These are phyloP conservation scores for Ophiosphaerella herpotricha DNA, from an alignment of 2,329 filamentous ascomycete genomes.

Conservation along the genomic window DNA sequence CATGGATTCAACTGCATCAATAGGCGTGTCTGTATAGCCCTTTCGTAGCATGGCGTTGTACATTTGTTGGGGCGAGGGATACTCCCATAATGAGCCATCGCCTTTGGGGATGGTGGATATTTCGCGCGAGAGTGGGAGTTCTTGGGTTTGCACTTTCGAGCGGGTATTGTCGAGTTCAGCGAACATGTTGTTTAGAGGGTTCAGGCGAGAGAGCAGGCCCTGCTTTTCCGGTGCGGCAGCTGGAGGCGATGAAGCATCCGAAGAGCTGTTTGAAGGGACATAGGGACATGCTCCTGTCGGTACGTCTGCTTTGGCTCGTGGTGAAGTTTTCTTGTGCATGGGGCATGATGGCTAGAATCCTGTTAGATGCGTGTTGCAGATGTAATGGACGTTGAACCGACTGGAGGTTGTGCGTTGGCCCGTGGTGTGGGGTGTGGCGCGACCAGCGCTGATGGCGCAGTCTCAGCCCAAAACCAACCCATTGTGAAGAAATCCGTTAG, in stretches of 20 bases:
- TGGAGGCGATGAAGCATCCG: slow-evolving; percentile 38
- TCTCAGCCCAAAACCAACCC: slow-evolving; percentile 75
- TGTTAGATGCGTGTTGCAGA: slow-evolving; percentile 24
- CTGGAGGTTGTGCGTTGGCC: slow-evolving; percentile 59
- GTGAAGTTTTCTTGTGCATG: slow-evolving; percentile 62
- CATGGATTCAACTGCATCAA: slow-evolving; percentile 94
- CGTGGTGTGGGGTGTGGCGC: slow-evolving; percentile 56
- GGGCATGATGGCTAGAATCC: slow-evolving; percentile 65
- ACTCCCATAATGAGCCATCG: slow-evolving; percentile 85
- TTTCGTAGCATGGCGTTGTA: slow-evolving; percentile 97
- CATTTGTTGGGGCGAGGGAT: slow-evolving; percentile 98
- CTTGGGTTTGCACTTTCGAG: slow-evolving; percentile 71
- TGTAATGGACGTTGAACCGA: slow-evolving; percentile 42
- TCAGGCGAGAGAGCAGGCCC: slow-evolving; percentile 68
- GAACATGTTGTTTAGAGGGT: slow-evolving; percentile 96
- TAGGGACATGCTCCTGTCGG: slow-evolving; percentile 57
- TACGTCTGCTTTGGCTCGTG: slow-evolving; percentile 36
- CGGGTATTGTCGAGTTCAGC: slow-evolving; percentile 79
- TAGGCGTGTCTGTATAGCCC: slow-evolving; percentile 91
- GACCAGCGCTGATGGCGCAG: slow-evolving; percentile 46
- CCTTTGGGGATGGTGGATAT: slow-evolving; percentile 89
- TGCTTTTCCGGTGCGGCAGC: slow-evolving; percentile 40
- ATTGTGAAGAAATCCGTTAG: slow-evolving; percentile 47
- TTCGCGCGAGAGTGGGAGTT: slow-evolving; percentile 80
- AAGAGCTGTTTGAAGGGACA: slow-evolving; percentile 45